Conservation (phyloP, 1,284 basidiomycete genomes). For the Moesziomyces parantarcticus region DNA sequence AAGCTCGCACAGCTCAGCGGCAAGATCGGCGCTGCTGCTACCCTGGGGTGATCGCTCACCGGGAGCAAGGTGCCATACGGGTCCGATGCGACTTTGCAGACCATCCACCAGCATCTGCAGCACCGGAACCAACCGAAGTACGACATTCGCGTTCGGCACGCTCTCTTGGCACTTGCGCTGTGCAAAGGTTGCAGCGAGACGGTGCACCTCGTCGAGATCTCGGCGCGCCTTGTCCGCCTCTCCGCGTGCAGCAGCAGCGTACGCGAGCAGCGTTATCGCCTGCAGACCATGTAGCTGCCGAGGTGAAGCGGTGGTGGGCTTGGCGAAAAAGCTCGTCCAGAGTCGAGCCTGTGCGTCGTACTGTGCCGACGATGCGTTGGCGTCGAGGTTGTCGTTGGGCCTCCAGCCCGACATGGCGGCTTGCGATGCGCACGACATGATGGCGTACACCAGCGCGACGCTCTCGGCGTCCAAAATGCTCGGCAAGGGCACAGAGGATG, state of each 20-base stretch:
- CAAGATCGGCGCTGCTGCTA: too few species aligned
- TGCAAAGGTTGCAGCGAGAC: too few species aligned
- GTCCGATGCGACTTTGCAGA: too few species aligned
- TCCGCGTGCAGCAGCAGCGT: background rate
- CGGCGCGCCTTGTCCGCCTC: too few species aligned
- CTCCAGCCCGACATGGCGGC: background rate
- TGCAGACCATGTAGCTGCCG: background rate
- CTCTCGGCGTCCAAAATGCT: background rate
- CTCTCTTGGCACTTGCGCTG: too few species aligned
- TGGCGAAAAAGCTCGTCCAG: background rate
- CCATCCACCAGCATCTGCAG: too few species aligned
- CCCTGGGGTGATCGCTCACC: too few species aligned
- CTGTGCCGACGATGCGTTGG: background rate
- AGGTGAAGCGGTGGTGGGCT: background rate
- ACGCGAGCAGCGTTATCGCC: slow-evolving; percentile 2
- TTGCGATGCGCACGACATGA: slow-evolving; percentile 19
- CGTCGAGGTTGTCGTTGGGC: background rate
- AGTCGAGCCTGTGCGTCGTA: background rate
- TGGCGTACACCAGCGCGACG: slow-evolving; percentile 6
- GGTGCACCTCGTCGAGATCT: too few species aligned
- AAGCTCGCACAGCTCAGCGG: too few species aligned
- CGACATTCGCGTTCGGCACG: too few species aligned
- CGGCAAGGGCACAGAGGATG: background rate
- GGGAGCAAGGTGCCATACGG: too few species aligned
- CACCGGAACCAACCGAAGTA: too few species aligned